Evolutionary conservation across 441 rosid genomes (phyloP), one percentile per base, ranked within the genome.

Genomic region (Metrosideros polymorpha): DNA sequence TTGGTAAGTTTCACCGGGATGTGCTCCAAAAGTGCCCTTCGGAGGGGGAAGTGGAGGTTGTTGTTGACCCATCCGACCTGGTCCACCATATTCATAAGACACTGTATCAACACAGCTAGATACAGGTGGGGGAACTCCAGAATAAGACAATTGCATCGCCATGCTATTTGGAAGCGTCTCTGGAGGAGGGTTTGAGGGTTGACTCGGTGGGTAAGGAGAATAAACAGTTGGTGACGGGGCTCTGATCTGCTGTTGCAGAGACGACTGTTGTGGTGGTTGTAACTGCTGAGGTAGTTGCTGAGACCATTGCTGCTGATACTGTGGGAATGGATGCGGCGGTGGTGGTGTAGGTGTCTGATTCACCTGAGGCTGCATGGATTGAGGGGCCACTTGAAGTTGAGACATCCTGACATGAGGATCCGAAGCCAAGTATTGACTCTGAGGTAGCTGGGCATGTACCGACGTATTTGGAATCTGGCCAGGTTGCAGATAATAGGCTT

Each of bases 21-120:
- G 98, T 30, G 90, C 86, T 76, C 91, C 95, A 76, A 89, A 95
- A 29, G 89, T 86, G 75, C 91, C 92, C 91, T 96, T 96, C 35
- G 95, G 90, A 90, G 91, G 96, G 91, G 94, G 99, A 50, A 95
- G 89, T 85, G 90, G 91, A 84, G 93, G 92, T 84, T 93, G 97
- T 85, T 94, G 96, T 82, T 90, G 92, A 89, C 90, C 88, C 29
- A 93, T 85, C 90, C 97, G 91, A 59, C 91, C 93, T 27, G 90
- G 89, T 32, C 93, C 88, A 27, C 96, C 91, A 86, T 95, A 97
- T 27, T 94, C 96, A 75, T 93, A 94, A 17, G 95, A 90, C 53
- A 89, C 83, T 35, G 92, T 84, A 86, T 96, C 98, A 43, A 90
- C 88, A 66, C 92, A 94, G 89, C 90, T 90, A 27, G 99, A 82